phyloP scores from a whole-genome alignment of 192 early-diverging fungal species.

The Coemansia sp. region DNA sequence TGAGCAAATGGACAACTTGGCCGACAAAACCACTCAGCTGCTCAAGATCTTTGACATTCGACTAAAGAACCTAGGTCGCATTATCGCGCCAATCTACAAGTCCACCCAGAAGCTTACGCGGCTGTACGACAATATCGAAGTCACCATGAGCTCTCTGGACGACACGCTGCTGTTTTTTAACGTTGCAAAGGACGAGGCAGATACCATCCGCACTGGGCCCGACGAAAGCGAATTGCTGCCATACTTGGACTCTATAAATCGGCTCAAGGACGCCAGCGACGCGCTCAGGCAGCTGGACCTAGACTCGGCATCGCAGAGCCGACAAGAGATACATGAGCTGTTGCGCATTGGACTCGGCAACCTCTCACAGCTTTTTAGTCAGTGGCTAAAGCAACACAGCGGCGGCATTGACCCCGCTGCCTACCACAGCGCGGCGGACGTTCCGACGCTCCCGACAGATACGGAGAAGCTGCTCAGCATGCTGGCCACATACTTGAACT shows the following conservation, averaged over 20 bases:
- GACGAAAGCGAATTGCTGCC: conserved; percentile 51
- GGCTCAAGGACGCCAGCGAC: conserved; percentile 50
- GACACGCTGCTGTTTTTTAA: conserved; percentile 52
- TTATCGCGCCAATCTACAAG: conserved; percentile 51
- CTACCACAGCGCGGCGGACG: conserved; percentile 38
- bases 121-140: conserved; percentile 44
- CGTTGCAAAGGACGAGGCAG: conserved; percentile 45
- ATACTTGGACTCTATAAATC: conserved; percentile 53
- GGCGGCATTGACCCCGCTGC: conserved; percentile 49
- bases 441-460: conserved; percentile 47
- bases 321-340: conserved; percentile 45
- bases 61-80: conserved; percentile 42
- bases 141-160: conserved; percentile 43
- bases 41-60: conserved; percentile 52
- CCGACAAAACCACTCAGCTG: conserved; percentile 45
- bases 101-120: conserved; percentile 50
- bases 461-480: conserved; percentile 51
- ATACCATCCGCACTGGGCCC: conserved; percentile 41
- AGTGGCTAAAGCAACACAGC: conserved; percentile 54
- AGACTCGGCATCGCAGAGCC: conserved; percentile 39
- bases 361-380: conserved; percentile 52
- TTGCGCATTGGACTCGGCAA: conserved; percentile 45
- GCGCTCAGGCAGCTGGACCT: conserved; percentile 45
- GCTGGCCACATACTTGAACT: conserved; percentile 50
- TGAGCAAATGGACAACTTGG: conserved; percentile 53